Evolutionary conservation across 164 flowering plant genomes (phyloP).

Genomic region (Vitis cinerea): DNA sequence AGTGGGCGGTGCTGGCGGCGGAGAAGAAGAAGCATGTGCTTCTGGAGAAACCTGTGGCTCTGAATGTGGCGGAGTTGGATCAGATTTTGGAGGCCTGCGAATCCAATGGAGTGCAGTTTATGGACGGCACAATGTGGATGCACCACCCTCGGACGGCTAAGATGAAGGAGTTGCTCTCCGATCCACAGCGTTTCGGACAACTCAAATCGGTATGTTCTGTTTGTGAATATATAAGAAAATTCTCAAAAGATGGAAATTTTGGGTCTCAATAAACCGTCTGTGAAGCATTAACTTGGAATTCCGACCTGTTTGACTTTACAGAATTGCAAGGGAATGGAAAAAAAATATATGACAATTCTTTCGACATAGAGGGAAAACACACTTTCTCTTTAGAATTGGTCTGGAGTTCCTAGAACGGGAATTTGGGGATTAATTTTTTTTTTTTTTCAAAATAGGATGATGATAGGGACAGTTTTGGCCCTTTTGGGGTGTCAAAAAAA

Average conservation of each 20-base stretch:
- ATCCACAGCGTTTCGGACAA: conserved; percentile 23
- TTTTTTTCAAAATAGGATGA: too few species aligned
- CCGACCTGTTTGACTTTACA: too few species aligned
- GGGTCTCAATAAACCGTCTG: too few species aligned
- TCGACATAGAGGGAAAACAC: too few species aligned
- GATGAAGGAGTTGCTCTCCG: conserved; percentile 31
- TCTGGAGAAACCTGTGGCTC: conserved; percentile 45
- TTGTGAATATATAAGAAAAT: neutral
- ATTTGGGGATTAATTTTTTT: too few species aligned
- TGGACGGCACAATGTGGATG: conserved; percentile 59
- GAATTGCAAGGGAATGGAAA: too few species aligned
- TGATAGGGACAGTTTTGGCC: too few species aligned
- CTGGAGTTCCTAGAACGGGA: too few species aligned
- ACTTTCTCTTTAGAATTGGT: too few species aligned
- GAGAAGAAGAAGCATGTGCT: conserved; percentile 43
- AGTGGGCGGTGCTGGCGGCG: conserved; percentile 45
- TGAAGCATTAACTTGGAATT: too few species aligned
- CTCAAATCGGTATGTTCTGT: conserved; percentile 21
- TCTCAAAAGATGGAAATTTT: neutral
- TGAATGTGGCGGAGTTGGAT: conserved; percentile 30
- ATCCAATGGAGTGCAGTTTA: conserved; percentile 46
- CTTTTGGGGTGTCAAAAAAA: too few species aligned
- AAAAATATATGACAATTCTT: too few species aligned
- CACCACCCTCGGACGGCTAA: conserved; percentile 44
- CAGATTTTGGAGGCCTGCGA: conserved; percentile 32